Evolutionary conservation across 73 alveolate species (phyloP), one percentile per base, ranked within the genome.

Genomic region (Paramecium caudatum): DNA sequence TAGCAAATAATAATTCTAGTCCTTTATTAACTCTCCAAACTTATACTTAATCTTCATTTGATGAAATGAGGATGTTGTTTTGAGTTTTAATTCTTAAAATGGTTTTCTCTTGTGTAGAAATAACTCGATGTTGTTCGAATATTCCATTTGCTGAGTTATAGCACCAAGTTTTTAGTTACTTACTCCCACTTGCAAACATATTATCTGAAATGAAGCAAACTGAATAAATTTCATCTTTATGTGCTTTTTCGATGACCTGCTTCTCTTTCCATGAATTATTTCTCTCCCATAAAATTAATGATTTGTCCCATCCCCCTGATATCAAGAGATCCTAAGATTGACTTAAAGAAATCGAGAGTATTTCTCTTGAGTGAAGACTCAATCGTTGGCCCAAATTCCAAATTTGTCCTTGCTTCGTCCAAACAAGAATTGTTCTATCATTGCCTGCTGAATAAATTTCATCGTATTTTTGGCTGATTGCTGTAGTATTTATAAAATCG

Each of bases 231-330:
- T 49, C 9, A 49, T 17, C 8, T 13, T 49, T 5, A 49, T 49
- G 70, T 6, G 70, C 33, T 21, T 49, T 49, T 49, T 19, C 70
- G 5, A 49, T 49, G 17, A 21, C 25, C 30, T 49, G 25, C 0
- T 4, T 49, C 9, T 5, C 1, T 17, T 49, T 13, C 70, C 70
- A 49, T 7, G 25, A 4, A 13, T 0, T 21, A 49, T 2, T 49
- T 0, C 13, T 3, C 25, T 49, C 2, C 7, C 25, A 49, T 0
- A 49, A 21, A 49, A 21, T 49, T 3, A 49, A 21, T 16, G 70
- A 49, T 19, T 17, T 49, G 25, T 49, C 70, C 70, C 70, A 49
- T 21, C 70, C 25, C 4, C 17, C 70, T 6, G 70, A 49, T 49
- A 49, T 0, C 25, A 49, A 49, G 2, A 17, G 13, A 15, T 49